Conservation (phyloP, 2,329 filamentous ascomycete genomes). For the Bretziella fagacearum region DNA sequence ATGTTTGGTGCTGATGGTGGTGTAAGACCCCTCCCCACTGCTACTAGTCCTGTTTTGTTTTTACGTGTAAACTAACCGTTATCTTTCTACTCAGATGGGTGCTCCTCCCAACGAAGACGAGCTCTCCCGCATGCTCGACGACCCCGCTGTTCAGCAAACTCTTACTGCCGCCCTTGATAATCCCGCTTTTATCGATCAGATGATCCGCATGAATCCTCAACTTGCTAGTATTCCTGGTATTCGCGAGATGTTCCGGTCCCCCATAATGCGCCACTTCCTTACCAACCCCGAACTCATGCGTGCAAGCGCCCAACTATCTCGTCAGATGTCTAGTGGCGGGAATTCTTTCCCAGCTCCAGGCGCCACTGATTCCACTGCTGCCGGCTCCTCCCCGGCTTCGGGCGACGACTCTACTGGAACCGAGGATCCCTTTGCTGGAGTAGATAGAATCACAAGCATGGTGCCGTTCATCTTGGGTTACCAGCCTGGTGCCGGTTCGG, state of each 20-base stretch:
- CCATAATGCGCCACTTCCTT: slow-evolving; percentile 80
- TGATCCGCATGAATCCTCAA: slow-evolving; percentile 83
- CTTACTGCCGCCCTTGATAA: slow-evolving; percentile 95
- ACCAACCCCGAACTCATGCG: slow-evolving; percentile 73
- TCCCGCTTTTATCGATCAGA: slow-evolving; percentile 83
- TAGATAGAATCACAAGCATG: no score
- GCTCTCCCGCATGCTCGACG: slow-evolving; percentile 69
- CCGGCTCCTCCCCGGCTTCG: slow-evolving; percentile 25
- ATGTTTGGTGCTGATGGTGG: slow-evolving; percentile 91
- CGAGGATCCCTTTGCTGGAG: no score
- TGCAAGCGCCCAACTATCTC: slow-evolving; percentile 39
- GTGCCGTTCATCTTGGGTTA: no score
- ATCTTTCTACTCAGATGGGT: slow-evolving; percentile 51
- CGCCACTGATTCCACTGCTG: slow-evolving; percentile 47
- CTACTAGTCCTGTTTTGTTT: background rate
- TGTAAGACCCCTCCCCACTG: slow-evolving; percentile 38
- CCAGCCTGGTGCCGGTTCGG: no score
- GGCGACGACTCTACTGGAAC: slow-evolving; percentile 17
- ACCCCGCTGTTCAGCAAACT: slow-evolving; percentile 69
- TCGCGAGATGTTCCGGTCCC: slow-evolving; percentile 72
- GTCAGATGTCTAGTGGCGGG: slow-evolving; percentile 36
- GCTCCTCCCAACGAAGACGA: slow-evolving; percentile 66
- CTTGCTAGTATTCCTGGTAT: slow-evolving; percentile 57
- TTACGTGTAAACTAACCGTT: slow-evolving; percentile 6
- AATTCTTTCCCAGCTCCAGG: slow-evolving; percentile 73